phyloP scores from a whole-genome alignment of 2,329 filamentous ascomycete genomes.

The Aureobasidium zeae region DNA sequence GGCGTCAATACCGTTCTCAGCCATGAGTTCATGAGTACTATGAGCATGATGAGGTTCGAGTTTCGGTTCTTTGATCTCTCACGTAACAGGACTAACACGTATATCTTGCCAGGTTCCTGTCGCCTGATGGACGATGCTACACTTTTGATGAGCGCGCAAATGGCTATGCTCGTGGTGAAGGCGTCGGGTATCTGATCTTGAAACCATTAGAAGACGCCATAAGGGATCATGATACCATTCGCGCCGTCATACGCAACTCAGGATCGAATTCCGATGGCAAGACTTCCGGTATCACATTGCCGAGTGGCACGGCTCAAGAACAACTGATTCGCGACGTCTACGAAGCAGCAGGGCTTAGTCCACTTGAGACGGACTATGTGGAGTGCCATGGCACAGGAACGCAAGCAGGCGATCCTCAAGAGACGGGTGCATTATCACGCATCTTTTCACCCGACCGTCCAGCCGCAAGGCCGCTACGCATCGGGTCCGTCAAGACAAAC shows the following conservation, averaged over 20 bases:
- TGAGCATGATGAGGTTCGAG: too few relatives aligned
- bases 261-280: constrained; percentile 33
- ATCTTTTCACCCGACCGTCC: background rate
- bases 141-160: constrained; percentile 35
- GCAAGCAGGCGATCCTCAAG: constrained; percentile 22
- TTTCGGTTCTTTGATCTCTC: too few relatives aligned
- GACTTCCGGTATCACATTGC: constrained; percentile 34
- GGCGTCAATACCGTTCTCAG: constrained; percentile 23
- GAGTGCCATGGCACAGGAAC: constrained; percentile 25
- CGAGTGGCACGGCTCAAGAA: constrained; percentile 30
- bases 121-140: constrained; percentile 19
- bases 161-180: constrained; percentile 47
- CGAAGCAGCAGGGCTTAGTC: constrained; percentile 27
- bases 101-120: background rate
- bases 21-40: too few relatives aligned
- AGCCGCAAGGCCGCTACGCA: constrained; percentile 2
- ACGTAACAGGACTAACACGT: constrained; percentile 33
- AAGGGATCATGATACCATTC: constrained; percentile 37
- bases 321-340: constrained; percentile 31
- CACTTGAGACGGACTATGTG: constrained; percentile 16
- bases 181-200: constrained; percentile 41
- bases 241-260: constrained; percentile 30
- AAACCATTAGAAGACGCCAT: constrained; percentile 40
- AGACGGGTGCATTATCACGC: constrained; percentile 20
- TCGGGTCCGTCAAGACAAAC: constrained; percentile 27